Conservation (phyloP, 2,329 filamentous ascomycete genomes). For the Cercospora berteroae region DNA sequence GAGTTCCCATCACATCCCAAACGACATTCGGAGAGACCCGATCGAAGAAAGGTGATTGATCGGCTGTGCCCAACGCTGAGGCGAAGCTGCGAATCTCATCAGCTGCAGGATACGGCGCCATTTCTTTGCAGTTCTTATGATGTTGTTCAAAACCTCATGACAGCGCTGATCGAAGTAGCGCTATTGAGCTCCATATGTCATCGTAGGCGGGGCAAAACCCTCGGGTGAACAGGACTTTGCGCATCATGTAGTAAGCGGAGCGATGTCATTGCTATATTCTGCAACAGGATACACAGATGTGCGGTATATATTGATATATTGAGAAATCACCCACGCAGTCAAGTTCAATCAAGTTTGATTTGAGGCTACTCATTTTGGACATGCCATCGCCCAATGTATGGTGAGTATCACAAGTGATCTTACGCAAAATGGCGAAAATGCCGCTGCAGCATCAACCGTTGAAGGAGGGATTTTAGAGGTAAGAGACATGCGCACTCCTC, state of each 20-base stretch:
- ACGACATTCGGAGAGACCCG: slow-evolving; percentile 30
- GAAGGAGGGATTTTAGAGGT: no score
- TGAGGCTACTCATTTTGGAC: no score
- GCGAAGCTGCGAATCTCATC: slow-evolving; percentile 27
- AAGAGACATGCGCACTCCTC: no score
- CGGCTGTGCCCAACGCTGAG: slow-evolving; percentile 25
- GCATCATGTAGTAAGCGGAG: background rate
- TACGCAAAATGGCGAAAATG: no score
- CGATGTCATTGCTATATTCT: no score
- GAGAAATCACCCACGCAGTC: no score
- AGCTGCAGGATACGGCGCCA: slow-evolving; percentile 23
- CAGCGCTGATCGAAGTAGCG: background rate
- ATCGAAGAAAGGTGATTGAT: slow-evolving; percentile 31
- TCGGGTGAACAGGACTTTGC: background rate
- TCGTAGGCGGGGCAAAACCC: background rate
- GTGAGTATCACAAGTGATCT: no score
- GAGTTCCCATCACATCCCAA: slow-evolving; percentile 35
- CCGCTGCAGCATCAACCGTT: no score
- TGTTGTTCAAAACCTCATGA: background rate
- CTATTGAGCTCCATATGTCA: background rate
- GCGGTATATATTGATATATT: no score
- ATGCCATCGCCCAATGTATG: no score
- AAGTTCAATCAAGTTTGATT: no score
- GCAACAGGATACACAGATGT: no score
- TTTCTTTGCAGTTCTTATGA: background rate